Evolutionary conservation across 805 yeast species (phyloP), one percentile per base, ranked within the genome.

Genomic region (Wickerhamiella sorbophila): DNA sequence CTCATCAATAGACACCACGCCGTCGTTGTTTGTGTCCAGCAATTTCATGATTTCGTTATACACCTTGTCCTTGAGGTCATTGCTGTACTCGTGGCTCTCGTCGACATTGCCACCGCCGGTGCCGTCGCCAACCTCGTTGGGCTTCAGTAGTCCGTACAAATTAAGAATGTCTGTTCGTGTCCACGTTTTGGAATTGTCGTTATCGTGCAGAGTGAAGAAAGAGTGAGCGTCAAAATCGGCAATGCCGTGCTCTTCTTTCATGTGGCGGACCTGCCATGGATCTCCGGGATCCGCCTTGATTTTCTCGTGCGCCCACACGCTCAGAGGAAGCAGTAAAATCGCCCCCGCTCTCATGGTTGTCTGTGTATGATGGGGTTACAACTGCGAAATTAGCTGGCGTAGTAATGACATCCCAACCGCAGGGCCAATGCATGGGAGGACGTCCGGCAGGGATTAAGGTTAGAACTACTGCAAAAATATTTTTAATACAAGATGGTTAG

Each of bases 51-150:
- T 70, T 9, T 70, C 63, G 15, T 57, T 41, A 29, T 76, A 69
- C 2, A 84, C 85, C 17, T 71, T 61, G 14, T 71, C 66, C 33
- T 67, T 61, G 22, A 71, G 67, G 18, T 67, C 72, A 33, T 72
- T 71, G 12, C 80, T 65, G 45, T 79, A 69, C 47, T 74, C 79
- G 17, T 46, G 40, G 19, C 75, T 69, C 38, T 77, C 75, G 50
- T 75, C 82, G 54, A 79, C 88, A 15, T 69, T 65, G 1, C 95
- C 95, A 76, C 79, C 73, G 4, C 96, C 96, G 44, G 83, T 79
- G 36, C 96, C 96, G 49, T 74, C 79, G 9, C 96, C 96, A 14
- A 85, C 79, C 20, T 79, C 74, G 45, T 70, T 74, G 3, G 74
- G 77, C 48, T 91, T 71, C 37, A 69, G 63, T 42, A 88, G 61